These are phyloP conservation scores for Podaxis pistillaris DNA, from an alignment of 768 basidiomycete species.

Conservation along the genomic window DNA sequence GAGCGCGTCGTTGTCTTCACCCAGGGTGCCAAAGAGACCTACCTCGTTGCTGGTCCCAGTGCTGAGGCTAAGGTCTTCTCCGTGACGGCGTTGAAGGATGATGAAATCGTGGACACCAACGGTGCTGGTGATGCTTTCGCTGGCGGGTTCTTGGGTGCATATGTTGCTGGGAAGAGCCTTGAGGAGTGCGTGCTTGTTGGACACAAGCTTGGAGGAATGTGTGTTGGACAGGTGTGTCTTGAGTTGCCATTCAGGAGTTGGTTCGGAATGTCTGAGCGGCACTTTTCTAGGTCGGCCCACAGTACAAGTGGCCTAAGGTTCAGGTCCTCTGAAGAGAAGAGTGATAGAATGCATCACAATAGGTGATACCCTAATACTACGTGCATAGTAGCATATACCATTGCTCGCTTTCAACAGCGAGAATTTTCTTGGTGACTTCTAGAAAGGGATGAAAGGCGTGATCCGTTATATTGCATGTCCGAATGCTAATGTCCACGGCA, in stretches of 20 bases:
- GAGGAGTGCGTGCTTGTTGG: conserved; percentile 81
- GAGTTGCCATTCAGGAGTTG: neutral
- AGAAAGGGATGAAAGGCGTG: neutral
- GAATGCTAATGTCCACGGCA: neutral
- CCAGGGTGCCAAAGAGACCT: conserved; percentile 78
- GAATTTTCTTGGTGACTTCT: neutral
- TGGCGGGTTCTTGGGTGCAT: conserved; percentile 90
- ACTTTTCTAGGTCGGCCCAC: conserved; percentile 43
- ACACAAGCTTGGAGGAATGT: conserved; percentile 84
- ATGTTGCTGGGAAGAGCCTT: conserved; percentile 72
- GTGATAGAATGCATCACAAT: neutral
- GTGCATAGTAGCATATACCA: conserved; percentile 12
- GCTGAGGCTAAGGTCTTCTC: conserved; percentile 55
- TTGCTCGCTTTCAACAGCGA: conserved; percentile 12
- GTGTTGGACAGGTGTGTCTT: conserved; percentile 68
- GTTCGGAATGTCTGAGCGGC: neutral
- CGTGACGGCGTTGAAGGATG: conserved; percentile 56
- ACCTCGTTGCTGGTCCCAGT: conserved; percentile 64
- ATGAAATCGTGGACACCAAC: conserved; percentile 92
- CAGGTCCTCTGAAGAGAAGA: conserved; percentile 31
- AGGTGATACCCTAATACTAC: conserved; percentile 12
- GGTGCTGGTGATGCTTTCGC: conserved; percentile 98
- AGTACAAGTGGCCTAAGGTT: conserved; percentile 53
- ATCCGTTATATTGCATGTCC: conserved; percentile 1
- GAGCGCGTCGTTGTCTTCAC: conserved; percentile 89